Percentiles rank a stretch among this genome's conserved stretches.
Evolutionary conservation across 23 red algal genomes (phyloP).

Genomic region (Gracilariopsis chorda): DNA sequence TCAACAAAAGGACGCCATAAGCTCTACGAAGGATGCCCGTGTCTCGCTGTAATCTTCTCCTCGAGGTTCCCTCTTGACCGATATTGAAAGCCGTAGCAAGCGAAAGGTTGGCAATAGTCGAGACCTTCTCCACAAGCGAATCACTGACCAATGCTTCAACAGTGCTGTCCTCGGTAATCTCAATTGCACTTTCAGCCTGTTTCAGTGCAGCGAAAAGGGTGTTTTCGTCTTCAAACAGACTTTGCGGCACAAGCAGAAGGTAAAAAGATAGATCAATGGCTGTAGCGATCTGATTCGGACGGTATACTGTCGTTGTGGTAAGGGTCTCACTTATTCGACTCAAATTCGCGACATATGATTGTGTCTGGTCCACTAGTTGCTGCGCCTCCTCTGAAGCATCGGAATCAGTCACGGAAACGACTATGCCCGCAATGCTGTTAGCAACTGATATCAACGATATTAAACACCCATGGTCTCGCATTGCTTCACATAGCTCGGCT

Average conservation of each 20-base stretch:
- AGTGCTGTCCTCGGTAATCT: slow-evolving; percentile 17
- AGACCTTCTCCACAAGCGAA: slow-evolving; percentile 41
- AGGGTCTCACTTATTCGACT: slow-evolving; percentile 35
- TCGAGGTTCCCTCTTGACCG: slow-evolving; percentile 28
- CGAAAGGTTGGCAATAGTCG: slow-evolving; percentile 36
- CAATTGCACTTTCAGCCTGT: slow-evolving; percentile 29
- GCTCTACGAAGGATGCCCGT: not conserved
- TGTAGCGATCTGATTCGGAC: slow-evolving; percentile 42
- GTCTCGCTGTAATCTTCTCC: slow-evolving; percentile 15
- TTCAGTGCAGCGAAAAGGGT: slow-evolving; percentile 26
- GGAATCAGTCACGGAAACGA: not conserved
- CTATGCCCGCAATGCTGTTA: not conserved
- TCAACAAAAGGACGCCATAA: slow-evolving; percentile 11
- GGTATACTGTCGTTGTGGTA: slow-evolving; percentile 29
- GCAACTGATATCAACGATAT: slow-evolving; percentile 18
- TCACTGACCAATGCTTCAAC: slow-evolving; percentile 31
- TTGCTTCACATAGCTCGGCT: slow-evolving; percentile 25
- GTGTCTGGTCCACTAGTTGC: not conserved
- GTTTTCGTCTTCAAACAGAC: slow-evolving; percentile 31
- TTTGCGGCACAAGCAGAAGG: not conserved
- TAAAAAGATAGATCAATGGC: slow-evolving; percentile 34
- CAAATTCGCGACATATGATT: slow-evolving; percentile 31
- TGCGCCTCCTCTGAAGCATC: slow-evolving; percentile 38
- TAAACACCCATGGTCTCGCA: slow-evolving; percentile 44
- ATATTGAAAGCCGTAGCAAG: slow-evolving; percentile 24